Evolutionary conservation across 371 early-diverging fungal species (phyloP), one percentile per base, ranked within the genome.

Genomic region (Circinella minor): DNA sequence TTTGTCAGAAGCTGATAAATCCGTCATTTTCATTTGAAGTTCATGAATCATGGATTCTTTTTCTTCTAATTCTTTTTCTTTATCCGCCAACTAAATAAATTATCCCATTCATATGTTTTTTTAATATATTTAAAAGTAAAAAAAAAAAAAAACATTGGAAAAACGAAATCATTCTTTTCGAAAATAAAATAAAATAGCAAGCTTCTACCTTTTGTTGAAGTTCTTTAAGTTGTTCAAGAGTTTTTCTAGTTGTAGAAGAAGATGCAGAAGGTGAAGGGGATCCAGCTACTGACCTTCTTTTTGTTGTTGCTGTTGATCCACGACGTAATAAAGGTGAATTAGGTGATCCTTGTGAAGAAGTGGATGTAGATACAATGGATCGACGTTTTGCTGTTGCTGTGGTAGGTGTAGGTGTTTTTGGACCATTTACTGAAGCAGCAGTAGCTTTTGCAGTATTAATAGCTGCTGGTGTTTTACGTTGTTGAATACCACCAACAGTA

Each of bases 11-110:
- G 11, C 69, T 36, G 67, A 65, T 27, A 61, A 61, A 17, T 67
- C 63, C 6, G 63, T 48, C 61, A 72, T 49, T 51, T 65, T 68
- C 27, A 43, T 67, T 65, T 76, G 74, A 36, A 82, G 65, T 15
- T 68, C 73, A 18, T 80, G 63, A 15, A 82, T 51, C 48, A 74
- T 51, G 14, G 67, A 61, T 36, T 82, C 74, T 36, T 76, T 73
- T 60, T 78, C 70, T 14, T 68, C 70, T 36, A 80, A 37, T 36
- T 67, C 14, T 51, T 69, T 63, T 20, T 70, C 66, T 55, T 67
- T 61, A n/a, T 74, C 63, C 37, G 67, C 65, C 55, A 76, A 61
- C 78, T 75, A 65, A 11, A 36, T 61, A 17, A 8, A 55, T 43
- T 43, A 43, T 43, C 3, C 43, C 27, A 27, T 27, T 27, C 27